Evolutionary conservation across 2,329 filamentous ascomycete genomes (phyloP), one percentile per base, ranked within the genome.

Genomic region (Arachnomyces sp.): DNA sequence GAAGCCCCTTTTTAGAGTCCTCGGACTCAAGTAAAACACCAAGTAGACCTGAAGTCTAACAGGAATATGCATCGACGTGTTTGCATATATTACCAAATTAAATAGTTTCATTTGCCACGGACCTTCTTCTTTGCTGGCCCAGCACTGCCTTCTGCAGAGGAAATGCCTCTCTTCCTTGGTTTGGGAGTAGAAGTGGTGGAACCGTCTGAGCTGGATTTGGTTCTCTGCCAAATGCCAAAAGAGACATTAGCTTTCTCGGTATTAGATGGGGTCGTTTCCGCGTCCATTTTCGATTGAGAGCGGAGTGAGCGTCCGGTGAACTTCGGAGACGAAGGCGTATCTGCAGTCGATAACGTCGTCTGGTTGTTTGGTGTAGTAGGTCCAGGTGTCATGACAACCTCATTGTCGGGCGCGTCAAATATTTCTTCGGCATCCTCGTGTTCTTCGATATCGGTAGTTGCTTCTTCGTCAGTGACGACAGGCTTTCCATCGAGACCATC

Each of bases 371-470:
- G 21, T 25, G 21, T 25, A 9, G 21, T 25, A 9, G 21, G 21
- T 9, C 9, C 21, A 25, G 21, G 5, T 25, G 5, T 25, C 5
- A 9, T 25, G 21, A 25, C 21, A 5, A 25, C 21, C 5, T 25
- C 21, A 9, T 9, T 25, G 9, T 9, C 9, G 21, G 5, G 21
- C 21, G 21, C 21, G 9, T 25, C 21, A 9, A 25, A 5, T 9
- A 25, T 5, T 16, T 49, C 47, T 21, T 46, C 44, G 18, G 39
- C 37, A 28, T 53, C 41, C 14, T 43, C 44, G 18, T 56, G 46
- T 25, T 65, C 62, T 44, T 77, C 75, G 16, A 78, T 71, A 48
- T 78, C 74, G 3, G 73, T 78, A 12, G 67, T 52, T 1, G 69
- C 72, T 56, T 78, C 75, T 52, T 73, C 69, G 41, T 74, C 71